Base-by-base conservation (phyloP, 2,329 filamentous ascomycete species). In the Seiridium cupressi region DNA sequence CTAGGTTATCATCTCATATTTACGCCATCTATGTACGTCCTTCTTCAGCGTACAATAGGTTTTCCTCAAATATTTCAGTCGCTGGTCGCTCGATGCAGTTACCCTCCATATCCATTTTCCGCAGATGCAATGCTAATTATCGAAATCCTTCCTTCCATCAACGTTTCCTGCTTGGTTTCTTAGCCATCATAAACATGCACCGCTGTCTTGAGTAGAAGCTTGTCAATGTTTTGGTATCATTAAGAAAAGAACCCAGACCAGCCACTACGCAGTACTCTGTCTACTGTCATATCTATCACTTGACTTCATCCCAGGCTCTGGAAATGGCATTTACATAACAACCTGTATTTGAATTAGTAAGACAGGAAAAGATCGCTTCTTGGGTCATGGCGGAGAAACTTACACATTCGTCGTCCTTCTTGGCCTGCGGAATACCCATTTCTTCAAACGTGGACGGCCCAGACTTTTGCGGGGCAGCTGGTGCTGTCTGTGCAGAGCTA, bases 391-490 rank as follows among this genome's bases (percentile, higher is more conserved):
- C 13, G n/a, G 40, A 11, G 11, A 61, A 26, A 83, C 84, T 83
- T 86, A 97, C 93, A 80, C 94, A 99, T 76, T 98, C 93, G 66
- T 86, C 85, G n/a, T 97, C 91, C 63, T 89, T 84, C 75, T 95
- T 93, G 53, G 83, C 88, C 69, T 88, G 84, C 5, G 93, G 92
- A 68, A 99, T 94, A 44, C 95, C 95, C 95, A 99, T 99, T 72
- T 96, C 93, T 72, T 97, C 94, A 74, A 99, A 99, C 0, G 95
- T 98, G 68, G 95, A 92, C 1, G 95, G 94, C 9, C 94, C 95
- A 71, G 93, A 91, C 55, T 84, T 79, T 73, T 26, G 76, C 69
- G 5, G 78, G 75, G 73, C 67, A 6, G 75, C 73, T n/a, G 76
- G 73, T 48, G 74, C 67, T n/a, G 70, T 66, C 31, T 68, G 57